Evolutionary conservation across 2,329 filamentous ascomycete genomes (phyloP), one percentile per base, ranked within the genome.

Genomic region (Onygenales sp.): DNA sequence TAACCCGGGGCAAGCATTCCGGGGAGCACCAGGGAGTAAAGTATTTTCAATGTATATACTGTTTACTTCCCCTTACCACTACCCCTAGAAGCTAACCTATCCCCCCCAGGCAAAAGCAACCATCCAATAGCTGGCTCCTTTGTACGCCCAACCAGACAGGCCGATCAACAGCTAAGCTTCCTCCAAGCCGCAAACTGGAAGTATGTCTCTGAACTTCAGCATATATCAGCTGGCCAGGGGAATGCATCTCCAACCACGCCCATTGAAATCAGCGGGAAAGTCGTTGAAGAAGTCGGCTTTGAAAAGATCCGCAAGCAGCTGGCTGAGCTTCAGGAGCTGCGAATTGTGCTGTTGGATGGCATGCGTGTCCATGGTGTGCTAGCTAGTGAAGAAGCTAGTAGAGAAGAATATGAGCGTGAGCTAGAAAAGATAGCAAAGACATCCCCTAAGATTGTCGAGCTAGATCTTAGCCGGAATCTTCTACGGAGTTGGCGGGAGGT

Each of bases 271-370:
- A 72, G 87, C 70, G 77, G 79, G 39, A 97, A 97, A 71, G 80
- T 91, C 14, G 92, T 89, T 5, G 87, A 97, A 72, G 92, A 97
- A 72, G 82, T 97, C 36, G 93, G 93, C 33, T 97, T 97, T 61
- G 90, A 95, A 61, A 96, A 96, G 75, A 89, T 96, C 60, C 82
- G 86, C 43, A 80, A 80, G 59, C 83, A 91, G 69, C 84, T 94
- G 63, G 86, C 90, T 5, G 63, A 86, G 64, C 75, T 97, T 35
- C 76, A 85, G 52, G 87, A 93, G 62, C 78, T 97, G 55, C 85
- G 80, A 60, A 84, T 91, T 53, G 84, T 94, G 49, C 82, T 97
- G 41, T 76, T 98, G 7, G 91, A 97, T 70, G 84, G 86, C 11
- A 71, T 89, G 64, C 76, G 81, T 50, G 79, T 97, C 14, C 61